phyloP scores from a whole-genome alignment of 2,329 filamentous ascomycete genomes.

The Didymella segeticola region DNA sequence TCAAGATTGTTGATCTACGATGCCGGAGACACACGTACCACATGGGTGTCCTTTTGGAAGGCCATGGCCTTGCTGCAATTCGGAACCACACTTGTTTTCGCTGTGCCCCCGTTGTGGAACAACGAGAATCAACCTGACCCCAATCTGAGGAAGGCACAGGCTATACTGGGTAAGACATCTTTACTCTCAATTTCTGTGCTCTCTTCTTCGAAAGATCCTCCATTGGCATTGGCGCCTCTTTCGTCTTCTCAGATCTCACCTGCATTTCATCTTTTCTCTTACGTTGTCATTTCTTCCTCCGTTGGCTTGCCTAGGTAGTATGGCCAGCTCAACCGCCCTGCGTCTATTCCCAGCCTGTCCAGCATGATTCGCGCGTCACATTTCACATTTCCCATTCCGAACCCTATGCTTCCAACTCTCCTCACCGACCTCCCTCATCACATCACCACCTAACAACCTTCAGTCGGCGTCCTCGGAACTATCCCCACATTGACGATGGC shows the following conservation, averaged over 20 bases:
- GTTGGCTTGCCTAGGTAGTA: too few species aligned
- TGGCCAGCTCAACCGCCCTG: too few species aligned
- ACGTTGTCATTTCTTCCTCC: too few species aligned
- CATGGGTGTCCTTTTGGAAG: conserved; percentile 48
- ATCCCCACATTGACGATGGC: conserved; percentile 43
- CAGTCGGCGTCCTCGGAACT: conserved; percentile 39
- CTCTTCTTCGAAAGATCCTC: neutral
- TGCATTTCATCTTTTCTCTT: too few species aligned
- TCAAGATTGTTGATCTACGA: conserved; percentile 45
- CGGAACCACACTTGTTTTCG: conserved; percentile 38
- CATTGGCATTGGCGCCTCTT: neutral
- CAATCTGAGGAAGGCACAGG: conserved; percentile 34
- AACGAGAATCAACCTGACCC: conserved; percentile 45
- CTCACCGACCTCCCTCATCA: neutral
- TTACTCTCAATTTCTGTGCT: neutral
- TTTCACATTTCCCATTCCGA: too few species aligned
- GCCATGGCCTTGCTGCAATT: conserved; percentile 45
- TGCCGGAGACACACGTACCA: conserved; percentile 45
- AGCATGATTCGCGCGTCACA: too few species aligned
- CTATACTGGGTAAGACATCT: conserved; percentile 37
- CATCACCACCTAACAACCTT: neutral
- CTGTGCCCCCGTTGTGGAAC: conserved; percentile 42
- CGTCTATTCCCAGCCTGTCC: too few species aligned
- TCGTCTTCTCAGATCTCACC: too few species aligned
- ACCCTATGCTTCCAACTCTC: neutral